Evolutionary conservation across 306 rosid genomes (phyloP), one percentile per base, ranked within the genome.

Genomic region (Dryas alaskensis): DNA sequence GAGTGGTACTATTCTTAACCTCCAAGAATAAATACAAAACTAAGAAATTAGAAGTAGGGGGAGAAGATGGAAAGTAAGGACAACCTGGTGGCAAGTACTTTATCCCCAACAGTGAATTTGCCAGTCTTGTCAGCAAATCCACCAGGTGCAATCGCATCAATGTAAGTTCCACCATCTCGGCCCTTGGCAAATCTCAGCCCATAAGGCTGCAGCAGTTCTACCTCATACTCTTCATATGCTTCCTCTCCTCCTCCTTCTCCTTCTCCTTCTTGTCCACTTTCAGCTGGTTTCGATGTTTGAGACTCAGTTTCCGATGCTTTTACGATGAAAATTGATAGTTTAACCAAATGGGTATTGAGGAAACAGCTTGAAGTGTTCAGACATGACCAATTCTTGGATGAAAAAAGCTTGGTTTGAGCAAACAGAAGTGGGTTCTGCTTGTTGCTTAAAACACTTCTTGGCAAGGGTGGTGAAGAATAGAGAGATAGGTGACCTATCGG

Each of bases 91-190:
- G 99, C 95, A 88, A 94, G 45, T 11, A 94, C 99, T 89, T 49
- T 91, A 82, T 94, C 99, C 62, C 99, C 99, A 67, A 94, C 96
- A 19, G 83, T 63, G 80, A 94, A 92, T 60, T 75, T 68, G 57
- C 92, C 96, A 53, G 90, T 77, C 39, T 82, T 82, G 55, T 94
- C 99, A 75, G 99, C 99, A 16, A 74, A 66, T 13, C 97, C 99
- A 7, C 97, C 99, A 10, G 92, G 86, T 7, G 93, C 96, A 87
- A 94, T 94, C 52, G 97, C 99, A 81, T 94, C 97, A 72, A 94
- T 89, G 73, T 94, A 94, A 87, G 99, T 94, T 67, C 93, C 88
- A 62, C 97, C 97, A 73, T 89, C 99, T 19, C 87, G 74, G 65
- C 99, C 99, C 76, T 94, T 94, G 3, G 82, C 72, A 76, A 94